Conservation (phyloP, 2,329 filamentous ascomycete species). For the Verticillium isaacii region DNA sequence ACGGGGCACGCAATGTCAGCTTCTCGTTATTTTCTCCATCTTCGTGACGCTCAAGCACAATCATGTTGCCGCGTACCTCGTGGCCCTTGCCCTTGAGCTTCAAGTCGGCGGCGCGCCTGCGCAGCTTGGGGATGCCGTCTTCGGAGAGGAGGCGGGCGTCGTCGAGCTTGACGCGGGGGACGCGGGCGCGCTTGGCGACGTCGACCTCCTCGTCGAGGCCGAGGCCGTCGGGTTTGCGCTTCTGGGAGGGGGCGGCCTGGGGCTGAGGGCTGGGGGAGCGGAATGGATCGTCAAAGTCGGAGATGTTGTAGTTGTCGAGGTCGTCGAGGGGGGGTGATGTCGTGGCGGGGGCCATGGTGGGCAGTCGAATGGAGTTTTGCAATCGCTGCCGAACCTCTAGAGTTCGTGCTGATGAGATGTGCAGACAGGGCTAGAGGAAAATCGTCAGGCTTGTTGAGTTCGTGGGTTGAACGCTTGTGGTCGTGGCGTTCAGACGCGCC, state of each 20-base stretch:
- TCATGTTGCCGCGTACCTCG: slow-evolving; percentile 51
- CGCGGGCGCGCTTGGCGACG: slow-evolving; percentile 67
- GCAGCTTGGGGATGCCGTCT: slow-evolving; percentile 77
- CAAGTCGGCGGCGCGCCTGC: slow-evolving; percentile 64
- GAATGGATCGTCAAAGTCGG: slow-evolving; percentile 43
- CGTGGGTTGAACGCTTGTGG: not conserved
- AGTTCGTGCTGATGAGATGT: too few relatives aligned
- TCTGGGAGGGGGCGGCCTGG: slow-evolving; percentile 31
- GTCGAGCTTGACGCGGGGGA: slow-evolving; percentile 79
- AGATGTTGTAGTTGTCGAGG: slow-evolving; percentile 72
- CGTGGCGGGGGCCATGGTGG: not conserved
- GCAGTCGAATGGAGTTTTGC: not conserved
- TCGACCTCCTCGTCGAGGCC: slow-evolving; percentile 86
- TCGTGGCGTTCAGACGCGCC: not conserved
- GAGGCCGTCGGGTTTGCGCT: slow-evolving; percentile 50
- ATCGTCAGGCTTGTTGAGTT: not conserved
- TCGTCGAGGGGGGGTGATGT: slow-evolving; percentile 42
- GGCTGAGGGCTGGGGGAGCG: slow-evolving; percentile 37
- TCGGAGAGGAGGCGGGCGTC: slow-evolving; percentile 77
- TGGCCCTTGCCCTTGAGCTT: slow-evolving; percentile 91
- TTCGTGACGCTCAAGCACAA: not conserved
- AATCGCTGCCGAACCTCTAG: too few relatives aligned
- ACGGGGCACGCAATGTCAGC: not conserved
- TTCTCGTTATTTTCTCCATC: too few relatives aligned
- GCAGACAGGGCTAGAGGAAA: not conserved